Evolutionary conservation across 1,284 basidiomycete genomes (phyloP).

Genomic region (Pholiota adiposa): DNA sequence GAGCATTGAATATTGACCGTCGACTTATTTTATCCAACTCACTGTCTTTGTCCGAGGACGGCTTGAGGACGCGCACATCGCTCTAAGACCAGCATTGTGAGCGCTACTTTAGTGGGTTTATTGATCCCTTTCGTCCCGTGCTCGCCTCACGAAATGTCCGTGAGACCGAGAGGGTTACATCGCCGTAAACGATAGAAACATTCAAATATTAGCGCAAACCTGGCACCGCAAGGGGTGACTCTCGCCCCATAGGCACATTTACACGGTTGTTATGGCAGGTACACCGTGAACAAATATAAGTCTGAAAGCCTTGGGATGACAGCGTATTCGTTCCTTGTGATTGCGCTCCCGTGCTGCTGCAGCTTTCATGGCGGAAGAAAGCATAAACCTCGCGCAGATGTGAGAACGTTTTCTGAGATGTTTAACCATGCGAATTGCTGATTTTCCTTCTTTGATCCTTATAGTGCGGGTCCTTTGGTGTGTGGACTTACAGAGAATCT

Average conservation of each 20-base stretch:
- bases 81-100: too few species aligned
- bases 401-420: background rate
- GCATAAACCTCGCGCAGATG: conserved; percentile 1
- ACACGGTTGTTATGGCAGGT: background rate
- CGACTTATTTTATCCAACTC: too few species aligned
- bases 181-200: background rate
- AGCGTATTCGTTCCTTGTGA: background rate
- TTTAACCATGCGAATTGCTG: background rate
- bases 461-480: background rate
- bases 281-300: background rate
- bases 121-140: too few species aligned
- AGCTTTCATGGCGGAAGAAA: background rate
- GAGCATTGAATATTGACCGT: too few species aligned
- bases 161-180: background rate
- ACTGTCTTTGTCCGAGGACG: too few species aligned
- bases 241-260: background rate
- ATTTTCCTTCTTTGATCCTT: background rate
- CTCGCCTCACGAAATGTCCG: too few species aligned
- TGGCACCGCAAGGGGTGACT: background rate
- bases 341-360: background rate
- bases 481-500: background rate
- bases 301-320: background rate
- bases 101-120: too few species aligned
- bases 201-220: background rate
- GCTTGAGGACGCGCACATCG: too few species aligned